Evolutionary conservation across 371 early-diverging fungal genomes (phyloP).

Genomic region (Dentiscutata heterogama): DNA sequence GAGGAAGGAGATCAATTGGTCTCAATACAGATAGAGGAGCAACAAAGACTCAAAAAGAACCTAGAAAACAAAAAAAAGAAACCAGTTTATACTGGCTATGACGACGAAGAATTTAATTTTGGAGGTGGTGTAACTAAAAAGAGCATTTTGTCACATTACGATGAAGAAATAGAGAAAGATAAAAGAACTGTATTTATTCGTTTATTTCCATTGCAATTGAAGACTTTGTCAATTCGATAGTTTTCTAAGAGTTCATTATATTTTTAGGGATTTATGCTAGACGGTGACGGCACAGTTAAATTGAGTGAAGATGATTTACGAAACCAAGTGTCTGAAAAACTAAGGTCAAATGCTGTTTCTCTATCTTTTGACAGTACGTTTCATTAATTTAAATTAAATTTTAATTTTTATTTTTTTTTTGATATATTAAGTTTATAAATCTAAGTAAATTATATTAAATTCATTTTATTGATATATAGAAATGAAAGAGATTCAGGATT

Average conservation of each 20-base stretch:
- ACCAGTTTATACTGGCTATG: slow-evolving; percentile 79
- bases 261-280: slow-evolving; percentile 34
- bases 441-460: too few relatives aligned
- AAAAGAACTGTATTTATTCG: slow-evolving; percentile 54
- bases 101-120: slow-evolving; percentile 76
- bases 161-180: slow-evolving; percentile 71
- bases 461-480: slow-evolving; percentile 28
- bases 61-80: slow-evolving; percentile 80
- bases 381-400: slow-evolving; percentile 38
- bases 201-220: slow-evolving; percentile 57
- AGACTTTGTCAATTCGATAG: slow-evolving; percentile 18
- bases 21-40: slow-evolving; percentile 76
- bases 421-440: neutral
- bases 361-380: slow-evolving; percentile 65
- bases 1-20: slow-evolving; percentile 81
- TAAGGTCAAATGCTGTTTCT: slow-evolving; percentile 68
- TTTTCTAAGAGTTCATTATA: neutral
- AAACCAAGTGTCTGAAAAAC: slow-evolving; percentile 64
- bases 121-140: slow-evolving; percentile 61
- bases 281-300: slow-evolving; percentile 27
- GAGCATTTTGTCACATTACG: slow-evolving; percentile 84
- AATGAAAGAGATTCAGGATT: slow-evolving; percentile 74
- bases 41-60: slow-evolving; percentile 73
- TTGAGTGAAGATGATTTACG: slow-evolving; percentile 50
- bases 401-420: too few relatives aligned